A percentile compares a stretch with the other conserved stretches of the same genome.
Evolutionary conservation across 78 protist genomes (phyloP).

Genomic region (Salpingoeca rosetta): DNA sequence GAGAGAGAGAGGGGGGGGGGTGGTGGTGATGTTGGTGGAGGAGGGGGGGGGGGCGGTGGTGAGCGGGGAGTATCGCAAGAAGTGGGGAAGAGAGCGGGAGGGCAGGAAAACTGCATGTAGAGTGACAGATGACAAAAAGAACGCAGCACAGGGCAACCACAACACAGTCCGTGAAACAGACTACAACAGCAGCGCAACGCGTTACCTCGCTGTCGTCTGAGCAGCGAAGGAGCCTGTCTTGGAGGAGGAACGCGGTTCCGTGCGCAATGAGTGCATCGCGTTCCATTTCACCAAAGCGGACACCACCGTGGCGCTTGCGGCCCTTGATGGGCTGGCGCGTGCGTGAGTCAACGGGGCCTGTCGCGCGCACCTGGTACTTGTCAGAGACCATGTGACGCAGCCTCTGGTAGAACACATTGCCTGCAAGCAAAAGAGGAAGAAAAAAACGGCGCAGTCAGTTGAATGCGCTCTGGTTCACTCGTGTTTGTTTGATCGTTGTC

Average conservation of each 20-base stretch:
- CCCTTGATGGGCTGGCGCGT: constrained; percentile 97
- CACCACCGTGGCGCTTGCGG: constrained; percentile 77
- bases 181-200: neutral
- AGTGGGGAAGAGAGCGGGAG: no score
- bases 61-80: no score
- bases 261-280: constrained; percentile 95
- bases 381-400: constrained; percentile 97
- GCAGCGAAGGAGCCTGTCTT: constrained; percentile 83
- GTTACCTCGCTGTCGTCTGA: constrained; percentile 53
- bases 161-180: neutral
- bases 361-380: constrained; percentile 95
- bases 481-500: no score
- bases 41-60: no score
- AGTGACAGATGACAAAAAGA: no score
- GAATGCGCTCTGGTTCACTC: no score
- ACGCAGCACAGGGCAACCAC: neutral
- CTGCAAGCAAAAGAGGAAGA: neutral
- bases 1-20: neutral
- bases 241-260: constrained; percentile 79
- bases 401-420: constrained; percentile 91
- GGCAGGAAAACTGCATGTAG: no score
- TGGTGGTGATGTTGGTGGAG: no score
- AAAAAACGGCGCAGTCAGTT: constrained; percentile 4
- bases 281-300: constrained; percentile 99
- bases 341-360: constrained; percentile 72